These are phyloP conservation scores for Crithidia fasciculata DNA, from an alignment of 208 protist genomes.

Conservation along the genomic window DNA sequence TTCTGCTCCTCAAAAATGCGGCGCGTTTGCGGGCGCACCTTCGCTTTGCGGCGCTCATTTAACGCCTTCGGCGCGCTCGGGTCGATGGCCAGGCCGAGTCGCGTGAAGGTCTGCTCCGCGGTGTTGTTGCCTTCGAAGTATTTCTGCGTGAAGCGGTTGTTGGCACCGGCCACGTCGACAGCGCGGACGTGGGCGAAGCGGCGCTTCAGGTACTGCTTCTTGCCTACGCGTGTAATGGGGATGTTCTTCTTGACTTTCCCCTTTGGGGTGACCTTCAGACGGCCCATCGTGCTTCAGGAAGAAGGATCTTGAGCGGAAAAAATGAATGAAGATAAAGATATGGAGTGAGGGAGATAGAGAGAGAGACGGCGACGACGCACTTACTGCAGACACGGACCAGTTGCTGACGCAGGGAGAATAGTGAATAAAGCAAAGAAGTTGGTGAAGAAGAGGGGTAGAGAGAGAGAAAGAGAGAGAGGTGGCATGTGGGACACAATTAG, in stretches of 20 bases:
- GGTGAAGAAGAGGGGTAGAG: too few relatives aligned
- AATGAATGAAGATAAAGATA: neutral
- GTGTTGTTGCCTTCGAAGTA: slow-evolving; percentile 73
- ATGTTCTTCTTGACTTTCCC: slow-evolving; percentile 88
- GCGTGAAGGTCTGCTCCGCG: slow-evolving; percentile 79
- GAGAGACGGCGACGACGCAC: neutral
- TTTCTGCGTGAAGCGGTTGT: slow-evolving; percentile 85
- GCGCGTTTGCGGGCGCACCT: slow-evolving; percentile 47
- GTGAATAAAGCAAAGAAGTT: too few relatives aligned
- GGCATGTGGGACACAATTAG: too few relatives aligned
- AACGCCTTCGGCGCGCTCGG: slow-evolving; percentile 47
- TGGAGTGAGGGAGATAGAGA: neutral
- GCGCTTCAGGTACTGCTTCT: slow-evolving; percentile 86
- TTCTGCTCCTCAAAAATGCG: slow-evolving; percentile 63
- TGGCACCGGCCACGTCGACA: slow-evolving; percentile 71
- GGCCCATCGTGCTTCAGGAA: slow-evolving; percentile 48
- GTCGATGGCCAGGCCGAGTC: slow-evolving; percentile 73
- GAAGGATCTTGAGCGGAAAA: neutral
- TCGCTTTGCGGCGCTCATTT: slow-evolving; percentile 51
- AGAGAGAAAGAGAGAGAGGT: too few relatives aligned
- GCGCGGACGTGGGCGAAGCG: slow-evolving; percentile 79
- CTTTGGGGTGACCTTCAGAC: slow-evolving; percentile 79
- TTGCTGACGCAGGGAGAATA: too few relatives aligned
- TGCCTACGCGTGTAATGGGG: slow-evolving; percentile 84
- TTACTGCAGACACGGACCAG: too few relatives aligned